phyloP scores from a whole-genome alignment of 1,139 yeast species.

The Taiozyma onychis region DNA sequence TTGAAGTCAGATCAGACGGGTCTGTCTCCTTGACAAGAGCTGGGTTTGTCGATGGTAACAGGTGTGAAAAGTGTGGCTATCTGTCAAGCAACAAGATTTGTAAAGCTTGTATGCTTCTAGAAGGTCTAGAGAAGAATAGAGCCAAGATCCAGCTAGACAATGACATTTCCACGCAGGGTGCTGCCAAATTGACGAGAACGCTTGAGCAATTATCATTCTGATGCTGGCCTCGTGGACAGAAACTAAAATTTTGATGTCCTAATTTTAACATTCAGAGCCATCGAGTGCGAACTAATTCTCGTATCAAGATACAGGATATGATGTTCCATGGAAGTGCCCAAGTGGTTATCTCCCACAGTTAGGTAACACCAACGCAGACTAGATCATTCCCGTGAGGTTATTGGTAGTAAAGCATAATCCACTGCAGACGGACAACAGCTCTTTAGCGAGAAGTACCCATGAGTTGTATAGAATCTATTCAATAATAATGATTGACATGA shows the following conservation, averaged over 20 bases:
- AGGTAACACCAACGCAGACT: too few relatives aligned
- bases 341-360: too few relatives aligned
- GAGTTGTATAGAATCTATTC: background rate
- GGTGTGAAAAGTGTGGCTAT: slow-evolving; percentile 89
- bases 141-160: slow-evolving; percentile 54
- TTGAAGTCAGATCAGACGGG: slow-evolving; percentile 56
- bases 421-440: too few relatives aligned
- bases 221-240: background rate
- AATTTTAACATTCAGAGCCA: too few relatives aligned
- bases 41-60: slow-evolving; percentile 53
- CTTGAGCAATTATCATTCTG: slow-evolving; percentile 61
- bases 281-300: too few relatives aligned
- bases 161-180: slow-evolving; percentile 49
- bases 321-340: too few relatives aligned
- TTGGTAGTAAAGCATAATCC: too few relatives aligned
- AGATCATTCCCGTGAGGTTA: too few relatives aligned
- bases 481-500: background rate
- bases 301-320: too few relatives aligned
- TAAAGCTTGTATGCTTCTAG: slow-evolving; percentile 86
- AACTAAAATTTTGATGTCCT: too few relatives aligned
- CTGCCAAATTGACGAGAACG: slow-evolving; percentile 62
- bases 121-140: slow-evolving; percentile 75
- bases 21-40: slow-evolving; percentile 38
- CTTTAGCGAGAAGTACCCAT: background rate
- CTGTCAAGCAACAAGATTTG: slow-evolving; percentile 83